Base-by-base conservation (phyloP, 106 monocot species). In the Cymbidium sinense region DNA sequence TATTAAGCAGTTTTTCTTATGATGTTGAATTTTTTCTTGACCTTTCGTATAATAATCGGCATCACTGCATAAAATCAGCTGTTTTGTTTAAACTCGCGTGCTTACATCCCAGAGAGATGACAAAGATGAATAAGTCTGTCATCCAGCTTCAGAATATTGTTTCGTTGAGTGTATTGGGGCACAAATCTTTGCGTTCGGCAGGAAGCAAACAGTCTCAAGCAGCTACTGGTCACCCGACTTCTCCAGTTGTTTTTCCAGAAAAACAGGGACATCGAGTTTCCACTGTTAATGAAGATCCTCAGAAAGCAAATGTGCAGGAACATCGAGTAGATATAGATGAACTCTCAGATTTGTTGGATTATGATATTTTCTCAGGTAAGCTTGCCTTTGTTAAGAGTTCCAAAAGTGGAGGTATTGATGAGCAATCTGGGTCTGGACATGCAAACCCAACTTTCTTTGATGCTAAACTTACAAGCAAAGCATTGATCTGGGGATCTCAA, bases 321-420 rank as follows among this genome's bases (percentile, higher is more conserved):
- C 99, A 95, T 78, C 87, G 75, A 77, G 86, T 95, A 43, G 99
- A 99, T 71, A 84, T 94, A 52, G 92, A 99, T 65, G 99, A 99
- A 82, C 84, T 85, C 27, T 90, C 92, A 33, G 87, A 99, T 86
- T 81, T 99, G 74, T 86, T 95, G 51, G 99, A 94, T 21, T 87
- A 87, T 81, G 92, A 92, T 78, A 77, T 99, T 51, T 92, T 85
- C 82, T 86, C 89, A 76, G 99, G 99, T 72, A 94, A 92, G 75
- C 92, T 99, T 44, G 65, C 86, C 50, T 79, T 86, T 75, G 86
- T 90, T 75, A 90, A 86, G 79, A 92, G 86, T 78, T 73, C 82
- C 50, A 89, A 83, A 50, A 70, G 25, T 36, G 64, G 75, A 11
- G 77, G 74, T 80, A 34, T 76, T 70, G 78, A 88, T 85, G 69